Conservation (phyloP, 352 stramenopile genomes). For the Phytophthora parvispora region DNA sequence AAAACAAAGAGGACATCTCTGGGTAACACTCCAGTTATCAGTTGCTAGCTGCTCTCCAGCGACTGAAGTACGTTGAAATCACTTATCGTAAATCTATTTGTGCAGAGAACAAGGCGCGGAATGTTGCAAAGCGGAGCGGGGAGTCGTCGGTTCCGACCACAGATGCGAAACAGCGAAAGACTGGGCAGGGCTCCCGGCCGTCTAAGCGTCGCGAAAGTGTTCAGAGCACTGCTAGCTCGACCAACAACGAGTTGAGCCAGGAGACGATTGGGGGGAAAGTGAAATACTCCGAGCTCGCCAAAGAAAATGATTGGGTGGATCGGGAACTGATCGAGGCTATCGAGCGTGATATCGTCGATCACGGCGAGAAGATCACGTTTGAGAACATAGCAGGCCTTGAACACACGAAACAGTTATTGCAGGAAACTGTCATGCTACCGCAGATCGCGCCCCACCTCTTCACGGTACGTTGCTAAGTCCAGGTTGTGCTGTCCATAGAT, state of each 20-base stretch:
- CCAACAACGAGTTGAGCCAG: slow-evolving; percentile 21
- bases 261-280: slow-evolving; percentile 59
- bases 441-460: slow-evolving; percentile 90
- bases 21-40: slow-evolving; percentile 10
- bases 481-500: neutral
- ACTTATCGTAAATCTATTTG: neutral
- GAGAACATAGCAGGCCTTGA: slow-evolving; percentile 82
- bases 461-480: slow-evolving; percentile 40
- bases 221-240: slow-evolving; percentile 42
- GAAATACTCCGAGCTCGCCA: slow-evolving; percentile 85
- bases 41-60: neutral
- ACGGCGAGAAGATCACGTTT: slow-evolving; percentile 75
- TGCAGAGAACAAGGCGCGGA: slow-evolving; percentile 26
- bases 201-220: slow-evolving; percentile 35
- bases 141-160: neutral
- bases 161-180: slow-evolving; percentile 29
- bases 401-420: slow-evolving; percentile 86
- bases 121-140: slow-evolving; percentile 26
- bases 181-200: slow-evolving; percentile 8
- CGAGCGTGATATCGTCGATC: slow-evolving; percentile 89
- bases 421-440: slow-evolving; percentile 89
- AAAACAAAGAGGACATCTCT: slow-evolving; percentile 5
- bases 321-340: slow-evolving; percentile 90
- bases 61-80: neutral
- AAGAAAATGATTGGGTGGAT: slow-evolving; percentile 78